Percentiles rank a stretch among this genome's conserved stretches.
Evolutionary conservation across 345 rosid genomes (phyloP).

Genomic region (Arabis alpina): DNA sequence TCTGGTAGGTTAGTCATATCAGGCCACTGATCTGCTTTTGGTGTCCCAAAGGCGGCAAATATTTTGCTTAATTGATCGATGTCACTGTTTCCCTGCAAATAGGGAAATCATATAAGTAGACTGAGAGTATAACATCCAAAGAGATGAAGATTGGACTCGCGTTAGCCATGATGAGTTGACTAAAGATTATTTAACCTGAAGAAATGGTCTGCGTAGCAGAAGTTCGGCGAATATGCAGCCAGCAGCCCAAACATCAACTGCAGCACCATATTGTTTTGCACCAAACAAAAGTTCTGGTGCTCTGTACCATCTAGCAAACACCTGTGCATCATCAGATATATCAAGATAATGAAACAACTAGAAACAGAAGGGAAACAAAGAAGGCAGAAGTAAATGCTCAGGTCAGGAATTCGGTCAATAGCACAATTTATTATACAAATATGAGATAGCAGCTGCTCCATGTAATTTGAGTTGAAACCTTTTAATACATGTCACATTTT

Average conservation of each 20-base stretch:
- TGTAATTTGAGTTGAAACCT: not conserved
- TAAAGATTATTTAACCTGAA: slow-evolving; percentile 58
- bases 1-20: slow-evolving; percentile 83
- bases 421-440: not conserved
- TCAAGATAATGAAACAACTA: slow-evolving; percentile 7
- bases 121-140: slow-evolving; percentile 16
- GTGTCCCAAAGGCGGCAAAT: slow-evolving; percentile 92
- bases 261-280: slow-evolving; percentile 86
- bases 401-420: not conserved
- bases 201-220: slow-evolving; percentile 81
- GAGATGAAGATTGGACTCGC: slow-evolving; percentile 19
- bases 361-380: slow-evolving; percentile 14
- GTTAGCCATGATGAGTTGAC: slow-evolving; percentile 2
- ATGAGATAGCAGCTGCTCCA: slow-evolving; percentile 4
- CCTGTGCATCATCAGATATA: slow-evolving; percentile 51
- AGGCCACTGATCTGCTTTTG: slow-evolving; percentile 82
- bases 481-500: not conserved
- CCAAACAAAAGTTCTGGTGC: slow-evolving; percentile 97
- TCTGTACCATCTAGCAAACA: slow-evolving; percentile 98
- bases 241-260: slow-evolving; percentile 98
- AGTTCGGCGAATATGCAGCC: slow-evolving; percentile 97
- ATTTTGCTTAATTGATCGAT: slow-evolving; percentile 95
- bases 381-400: not conserved
- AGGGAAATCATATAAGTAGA: not conserved
- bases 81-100: slow-evolving; percentile 77